These are phyloP conservation scores for Coniochaeta pulveracea DNA, from an alignment of 2,329 filamentous ascomycete species.

Conservation along the genomic window DNA sequence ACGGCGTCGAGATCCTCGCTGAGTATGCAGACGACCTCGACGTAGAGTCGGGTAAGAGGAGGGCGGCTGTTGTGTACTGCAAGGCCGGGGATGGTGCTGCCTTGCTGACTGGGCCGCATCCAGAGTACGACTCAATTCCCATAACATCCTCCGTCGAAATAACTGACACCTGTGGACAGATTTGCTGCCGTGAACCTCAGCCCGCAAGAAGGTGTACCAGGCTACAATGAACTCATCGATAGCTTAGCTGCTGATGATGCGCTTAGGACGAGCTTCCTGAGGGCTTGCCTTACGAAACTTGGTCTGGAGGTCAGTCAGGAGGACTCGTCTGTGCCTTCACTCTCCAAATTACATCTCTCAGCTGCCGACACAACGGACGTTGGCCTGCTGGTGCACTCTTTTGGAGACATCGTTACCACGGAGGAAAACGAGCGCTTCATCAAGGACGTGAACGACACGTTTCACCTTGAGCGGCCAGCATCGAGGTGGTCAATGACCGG, in stretches of 20 bases:
- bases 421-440: conserved; percentile 62
- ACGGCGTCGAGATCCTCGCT: conserved; percentile 71
- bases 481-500: conserved; percentile 47
- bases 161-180: conserved; percentile 29
- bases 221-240: conserved; percentile 60
- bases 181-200: conserved; percentile 74
- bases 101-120: conserved; percentile 79
- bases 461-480: conserved; percentile 60
- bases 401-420: conserved; percentile 55
- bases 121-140: conserved; percentile 50
- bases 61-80: conserved; percentile 74
- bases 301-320: conserved; percentile 69
- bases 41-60: conserved; percentile 62
- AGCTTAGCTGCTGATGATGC: conserved; percentile 58
- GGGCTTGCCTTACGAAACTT: conserved; percentile 67
- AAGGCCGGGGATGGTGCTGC: conserved; percentile 71
- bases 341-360: conserved; percentile 76
- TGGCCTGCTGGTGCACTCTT: conserved; percentile 53
- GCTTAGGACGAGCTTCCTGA: conserved; percentile 62
- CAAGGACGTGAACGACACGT: conserved; percentile 71
- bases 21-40: conserved; percentile 64
- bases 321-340: conserved; percentile 58
- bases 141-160: conserved; percentile 10
- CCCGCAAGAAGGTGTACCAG: conserved; percentile 51
- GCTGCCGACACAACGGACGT: conserved; percentile 53